Base-by-base conservation (phyloP, 768 basidiomycete genomes). In the Kwoniella bestiolae region DNA sequence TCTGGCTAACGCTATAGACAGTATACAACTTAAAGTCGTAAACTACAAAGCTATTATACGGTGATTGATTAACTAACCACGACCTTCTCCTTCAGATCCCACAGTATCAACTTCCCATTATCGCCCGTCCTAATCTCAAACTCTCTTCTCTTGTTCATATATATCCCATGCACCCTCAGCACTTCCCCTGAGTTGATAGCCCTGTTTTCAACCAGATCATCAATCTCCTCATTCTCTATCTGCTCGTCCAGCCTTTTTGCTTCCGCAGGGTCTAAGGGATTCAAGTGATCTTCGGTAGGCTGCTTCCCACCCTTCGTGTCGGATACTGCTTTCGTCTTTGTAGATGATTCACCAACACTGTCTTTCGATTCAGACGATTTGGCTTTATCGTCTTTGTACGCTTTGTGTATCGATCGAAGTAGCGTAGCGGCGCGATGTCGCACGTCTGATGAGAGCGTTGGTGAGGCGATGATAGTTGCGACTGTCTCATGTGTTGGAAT, bases 391-490 rank as follows among this genome's bases (percentile, higher is more conserved):
- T 57, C 50, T 12, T 51, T 56, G 63, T 79, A 75, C 1, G 77
- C 75, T 12, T 56, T 31, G 47, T 75, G 70, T 2, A 79, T 52
- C 2, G 60, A 60, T 32, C 60, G 46, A 0, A 79, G 63, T 7
- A 79, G 59, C n/a, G 44, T 14, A 1, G 70, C 62, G 12, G 75
- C 75, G 65, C 59, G 62, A 57, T 73, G 66, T 21, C 77, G 67
- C 5, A 79, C 75, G 44, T 79, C 77, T 6, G 75, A 72, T 11
- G 75, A 77, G 2, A 79, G 65, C 1, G 73, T 73, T 4, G 77
- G 77, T 2, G 73, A 75, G 1, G 77, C 69, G 25, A 79, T 67
- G 47, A 79, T 77, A 3, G 66, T 67, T 12, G 74, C 49, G 31
- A 79, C 77, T 77, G 66, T 2, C 1, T 3, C 55, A 12, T 18